Evolutionary conservation across 257 asterid genomes (phyloP), one percentile per base, ranked within the genome.

Genomic region (Verbascum thapsus): DNA sequence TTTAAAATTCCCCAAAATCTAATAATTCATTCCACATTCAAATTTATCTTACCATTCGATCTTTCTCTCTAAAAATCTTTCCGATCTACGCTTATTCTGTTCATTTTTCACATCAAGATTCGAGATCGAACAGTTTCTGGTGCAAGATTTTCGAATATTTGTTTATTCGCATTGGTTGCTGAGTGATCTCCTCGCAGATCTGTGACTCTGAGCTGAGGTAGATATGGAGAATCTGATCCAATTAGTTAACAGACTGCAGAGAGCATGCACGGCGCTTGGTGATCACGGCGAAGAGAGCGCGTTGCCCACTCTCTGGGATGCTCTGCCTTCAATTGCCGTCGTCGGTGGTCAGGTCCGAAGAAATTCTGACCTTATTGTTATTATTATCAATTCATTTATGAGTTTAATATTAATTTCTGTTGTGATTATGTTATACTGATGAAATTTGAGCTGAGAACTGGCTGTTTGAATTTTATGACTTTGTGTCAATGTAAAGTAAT

Each of bases 261-360:
- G 87, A 79, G 95, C 95, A 7, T 87, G 95, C 77, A 87, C 95
- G 32, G 94, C 95, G 58, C 81, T 87, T n/a, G 95, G 95, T 12
- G 95, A 87, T 75, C 86, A 85, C 18, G 95, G 94, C 6, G 94
- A 85, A 35, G 92, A 81, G 64, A 78, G 81, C 77, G 74, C 92
- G 13, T 52, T 87, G 63, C 92, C 94, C 52, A 82, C 95, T 66
- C 86, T 87, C 45, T 87, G 95, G 95, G 95, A 87, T 15, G 90
- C 95, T 44, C 74, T 87, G 45, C 95, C 95, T 57, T 82, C 92
- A 16, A 85, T 87, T 55, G 95, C 94, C 53, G 95, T 87, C 77
- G 95, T 87, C 68, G 95, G 95, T 12, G 95, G 95, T 58, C 94
- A 87, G 90, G 95, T 80, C 63, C 57, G 56, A 13, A 37, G 17